Evolutionary conservation across 2,329 filamentous ascomycete species (phyloP).

Genomic region (Aspergillus clavatus): DNA sequence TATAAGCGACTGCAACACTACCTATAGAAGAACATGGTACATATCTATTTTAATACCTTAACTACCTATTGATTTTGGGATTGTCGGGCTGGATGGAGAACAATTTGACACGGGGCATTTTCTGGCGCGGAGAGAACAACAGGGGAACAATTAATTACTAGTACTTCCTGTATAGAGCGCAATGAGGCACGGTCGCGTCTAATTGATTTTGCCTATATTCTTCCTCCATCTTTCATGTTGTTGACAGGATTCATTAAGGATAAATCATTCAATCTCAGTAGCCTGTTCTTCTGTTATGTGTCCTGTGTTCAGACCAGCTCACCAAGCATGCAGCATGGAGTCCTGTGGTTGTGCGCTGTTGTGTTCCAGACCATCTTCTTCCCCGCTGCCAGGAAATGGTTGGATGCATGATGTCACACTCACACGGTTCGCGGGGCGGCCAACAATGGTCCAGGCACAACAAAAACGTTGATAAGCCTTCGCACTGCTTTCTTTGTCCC

Average conservation of each 20-base stretch:
- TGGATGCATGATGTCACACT: conserved; percentile 20
- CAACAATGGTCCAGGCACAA: conserved; percentile 12
- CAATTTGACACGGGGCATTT: neutral
- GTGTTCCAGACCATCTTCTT: neutral
- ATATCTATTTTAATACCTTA: too few relatives aligned
- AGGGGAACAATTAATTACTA: too few relatives aligned
- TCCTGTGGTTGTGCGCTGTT: neutral
- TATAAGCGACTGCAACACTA: conserved; percentile 12
- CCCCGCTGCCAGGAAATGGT: neutral
- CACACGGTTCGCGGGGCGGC: conserved; percentile 17
- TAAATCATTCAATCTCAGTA: too few relatives aligned
- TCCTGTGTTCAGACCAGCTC: too few relatives aligned
- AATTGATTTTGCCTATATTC: neutral
- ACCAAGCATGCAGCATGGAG: neutral
- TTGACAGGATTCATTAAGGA: neutral
- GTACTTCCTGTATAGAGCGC: too few relatives aligned
- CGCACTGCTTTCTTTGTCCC: too few relatives aligned
- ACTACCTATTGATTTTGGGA: neutral
- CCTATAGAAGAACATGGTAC: neutral
- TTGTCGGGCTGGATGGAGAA: neutral
- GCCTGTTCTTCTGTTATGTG: too few relatives aligned
- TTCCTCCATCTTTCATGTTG: neutral
- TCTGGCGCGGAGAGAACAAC: neutral
- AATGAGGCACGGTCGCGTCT: neutral
- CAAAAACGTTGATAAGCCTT: conserved; percentile 1